phyloP scores from a whole-genome alignment of 1,284 basidiomycete species.

The Paramarasmius palmivorus region DNA sequence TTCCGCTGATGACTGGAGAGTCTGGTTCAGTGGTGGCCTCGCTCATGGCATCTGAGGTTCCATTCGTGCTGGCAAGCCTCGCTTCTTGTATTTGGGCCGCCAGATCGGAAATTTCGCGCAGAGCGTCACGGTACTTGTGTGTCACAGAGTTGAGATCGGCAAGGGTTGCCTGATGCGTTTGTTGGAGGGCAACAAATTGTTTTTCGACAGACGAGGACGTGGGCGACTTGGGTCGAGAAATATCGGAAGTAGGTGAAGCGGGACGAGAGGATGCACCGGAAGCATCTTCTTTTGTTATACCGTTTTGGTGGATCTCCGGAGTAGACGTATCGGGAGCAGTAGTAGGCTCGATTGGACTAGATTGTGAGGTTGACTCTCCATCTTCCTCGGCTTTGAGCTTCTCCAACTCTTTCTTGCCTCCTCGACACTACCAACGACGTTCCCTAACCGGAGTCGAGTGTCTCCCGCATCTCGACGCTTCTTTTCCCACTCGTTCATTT shows the following conservation, averaged over 20 bases:
- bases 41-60: constrained; percentile 15
- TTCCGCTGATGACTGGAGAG: constrained; percentile 20
- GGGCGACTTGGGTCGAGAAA: constrained; percentile 8
- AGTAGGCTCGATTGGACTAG: constrained; percentile 5
- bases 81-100: constrained; percentile 82
- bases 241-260: not conserved
- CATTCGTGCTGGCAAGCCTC: constrained; percentile 50
- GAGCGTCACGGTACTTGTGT: constrained; percentile 84
- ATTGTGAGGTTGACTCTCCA: constrained; percentile 23
- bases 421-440: constrained; percentile 69
- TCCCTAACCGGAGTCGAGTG: constrained; percentile 63
- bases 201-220: constrained; percentile 39
- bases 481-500: constrained; percentile 74
- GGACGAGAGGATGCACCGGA: not conserved
- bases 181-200: constrained; percentile 67
- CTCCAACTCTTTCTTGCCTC: constrained; percentile 68
- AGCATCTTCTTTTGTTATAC: not conserved
- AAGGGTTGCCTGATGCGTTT: constrained; percentile 78
- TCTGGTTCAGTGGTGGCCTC: constrained; percentile 28
- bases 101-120: constrained; percentile 85
- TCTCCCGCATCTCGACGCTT: constrained; percentile 67
- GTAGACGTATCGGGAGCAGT: not conserved
- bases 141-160: constrained; percentile 78
- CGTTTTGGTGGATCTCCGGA: not conserved
- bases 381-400: not conserved